Base-by-base conservation (phyloP, 2,329 filamentous ascomycete genomes). In the Penicillium capsulatum region DNA sequence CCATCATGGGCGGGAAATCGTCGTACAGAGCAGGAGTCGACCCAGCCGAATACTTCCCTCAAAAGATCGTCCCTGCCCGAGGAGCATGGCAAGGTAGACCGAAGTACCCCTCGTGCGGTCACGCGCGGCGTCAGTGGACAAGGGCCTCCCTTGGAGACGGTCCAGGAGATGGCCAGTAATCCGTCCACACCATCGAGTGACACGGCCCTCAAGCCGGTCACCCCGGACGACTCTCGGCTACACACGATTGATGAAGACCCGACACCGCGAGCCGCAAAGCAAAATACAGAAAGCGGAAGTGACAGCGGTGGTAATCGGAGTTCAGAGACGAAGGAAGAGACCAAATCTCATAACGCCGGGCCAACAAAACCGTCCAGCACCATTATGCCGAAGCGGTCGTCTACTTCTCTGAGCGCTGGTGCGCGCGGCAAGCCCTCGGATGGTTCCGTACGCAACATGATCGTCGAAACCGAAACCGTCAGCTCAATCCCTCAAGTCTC, bases 401-500 rank as follows among this genome's bases (percentile, higher is more conserved):
- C 81, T 34, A 77, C 84, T 24, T 83, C 82, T 45, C 76, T 86
- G 28, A 71, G 71, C 36, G 49, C 55, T 32, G 67, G 69, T 39
- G 69, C 73, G 40, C 86, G 89, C 59, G 74, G 78, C 22, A 87
- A 90, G 60, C 71, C 79, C 17, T 61, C 75, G 36, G 86, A 94
- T 60, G 82, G 81, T n/a, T 84, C 86, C 24, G 77, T 83, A 41
- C 81, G 84, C 59, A 92, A 87, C 55, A 96, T 98, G 89, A 97
- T 88, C 7, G 91, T 97, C 10, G 92, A 98, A 69, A 96, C 92
- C 0, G 92, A 98, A 66, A 94, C 90, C 1, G 92, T 98, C 26
- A 84, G 81, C 30, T 94, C 90, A 3, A 85, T 96, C 38, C 88
- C 90, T 8, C 90, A 94, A 58, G 78, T 90, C 17, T 80, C 84